Evolutionary conservation across 2,329 filamentous ascomycete genomes (phyloP).

Genomic region (Trichoderma endophyticum): DNA sequence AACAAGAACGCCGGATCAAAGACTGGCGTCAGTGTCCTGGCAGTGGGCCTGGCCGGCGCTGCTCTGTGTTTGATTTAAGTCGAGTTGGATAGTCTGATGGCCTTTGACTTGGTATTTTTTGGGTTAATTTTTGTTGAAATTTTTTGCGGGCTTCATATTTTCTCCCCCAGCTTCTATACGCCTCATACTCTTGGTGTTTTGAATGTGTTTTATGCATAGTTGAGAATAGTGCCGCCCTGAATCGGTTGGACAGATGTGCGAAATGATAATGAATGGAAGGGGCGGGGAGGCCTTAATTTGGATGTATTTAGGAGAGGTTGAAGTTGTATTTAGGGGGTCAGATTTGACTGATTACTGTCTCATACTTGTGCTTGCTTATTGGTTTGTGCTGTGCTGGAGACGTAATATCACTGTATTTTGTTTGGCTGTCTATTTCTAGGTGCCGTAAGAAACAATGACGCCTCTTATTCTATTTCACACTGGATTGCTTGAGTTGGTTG

Average conservation of each 20-base stretch:
- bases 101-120: neutral
- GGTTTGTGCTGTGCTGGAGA: neutral
- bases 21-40: constrained; percentile 35
- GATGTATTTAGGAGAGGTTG: neutral
- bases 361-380: neutral
- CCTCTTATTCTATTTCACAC: neutral
- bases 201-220: constrained; percentile 7
- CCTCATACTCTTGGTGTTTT: constrained; percentile 1
- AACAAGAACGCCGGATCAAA: constrained; percentile 34
- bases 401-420: neutral
- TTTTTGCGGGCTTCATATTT: neutral
- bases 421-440: neutral
- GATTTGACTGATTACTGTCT: neutral
- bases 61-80: constrained; percentile 34
- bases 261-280: constrained; percentile 8
- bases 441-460: neutral
- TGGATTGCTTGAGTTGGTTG: neutral
- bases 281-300: neutral
- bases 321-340: neutral
- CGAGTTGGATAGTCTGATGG: neutral
- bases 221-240: neutral
- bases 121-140: neutral
- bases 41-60: constrained; percentile 36
- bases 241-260: neutral
- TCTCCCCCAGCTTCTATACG: neutral